Evolutionary conservation across 2,329 filamentous ascomycete species (phyloP), one percentile per base, ranked within the genome.

Genomic region (Xylariales sp.): DNA sequence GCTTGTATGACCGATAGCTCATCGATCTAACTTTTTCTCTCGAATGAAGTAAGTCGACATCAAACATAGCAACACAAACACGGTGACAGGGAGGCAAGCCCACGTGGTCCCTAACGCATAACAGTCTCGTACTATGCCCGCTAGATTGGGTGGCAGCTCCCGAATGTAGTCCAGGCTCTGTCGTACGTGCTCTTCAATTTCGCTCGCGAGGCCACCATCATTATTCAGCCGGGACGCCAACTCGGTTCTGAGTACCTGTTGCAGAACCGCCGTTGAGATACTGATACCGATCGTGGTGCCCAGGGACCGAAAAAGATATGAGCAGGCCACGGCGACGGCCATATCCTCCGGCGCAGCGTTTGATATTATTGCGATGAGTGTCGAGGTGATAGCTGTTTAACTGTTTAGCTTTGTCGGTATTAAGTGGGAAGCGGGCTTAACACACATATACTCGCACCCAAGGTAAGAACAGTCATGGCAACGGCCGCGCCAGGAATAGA

Each of bases 271-370:
- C 1, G 84, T 80, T 38, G 77, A 76, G 43, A 87, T 65, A n/a
- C 82, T 84, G 42, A 89, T 70, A 9, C 86, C 86, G 42, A 89
- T 68, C 5, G 83, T 84, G n/a, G 86, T 71, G n/a, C 86, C 87
- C 1, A 90, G 69, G 1, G 82, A 84, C 28, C 86, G 80, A 69
- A 91, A 91, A 18, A 91, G 76, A 62, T 91, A 91, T 15, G 81
- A 86, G 59, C 84, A 88, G 6, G 87, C 86, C 12, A 86, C 85
- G 4, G 82, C 84, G 1, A 90, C 76, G 2, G 87, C 85, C 46
- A 85, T 80, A 50, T 90, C 86, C 31, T 78, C 71, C 3, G 71
- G 68, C 1, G 75, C 65, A 0, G 82, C 76, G 55, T 88, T 88
- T 22, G 85, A 80, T 48, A 90, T 78, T 27, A 89, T 68, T 2